Conservation (phyloP, 192 early-diverging fungal genomes). For the Funneliformis mosseae region DNA sequence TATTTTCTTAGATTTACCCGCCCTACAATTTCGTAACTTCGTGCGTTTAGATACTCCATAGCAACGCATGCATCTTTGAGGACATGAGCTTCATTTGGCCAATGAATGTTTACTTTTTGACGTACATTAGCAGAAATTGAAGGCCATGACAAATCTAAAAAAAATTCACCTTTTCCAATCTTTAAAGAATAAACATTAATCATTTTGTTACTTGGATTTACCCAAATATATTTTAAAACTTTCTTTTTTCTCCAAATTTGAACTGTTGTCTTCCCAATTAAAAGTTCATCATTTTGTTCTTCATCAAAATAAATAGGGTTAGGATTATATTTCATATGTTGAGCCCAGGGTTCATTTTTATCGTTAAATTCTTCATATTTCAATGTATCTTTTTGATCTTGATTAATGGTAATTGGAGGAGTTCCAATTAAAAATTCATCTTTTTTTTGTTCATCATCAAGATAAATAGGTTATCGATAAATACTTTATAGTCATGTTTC, state of each 20-base stretch:
- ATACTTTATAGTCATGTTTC: too few species aligned
- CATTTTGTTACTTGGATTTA: neutral
- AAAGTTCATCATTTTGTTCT: neutral
- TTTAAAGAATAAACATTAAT: neutral
- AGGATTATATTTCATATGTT: neutral
- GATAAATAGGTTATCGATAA: too few species aligned
- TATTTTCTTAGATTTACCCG: neutral
- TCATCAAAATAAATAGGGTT: neutral
- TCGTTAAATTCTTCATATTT: neutral
- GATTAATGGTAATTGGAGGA: neutral
- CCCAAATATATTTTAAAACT: neutral
- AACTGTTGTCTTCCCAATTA: neutral
- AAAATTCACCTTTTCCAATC: neutral
- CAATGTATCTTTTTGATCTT: neutral
- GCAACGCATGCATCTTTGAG: neutral
- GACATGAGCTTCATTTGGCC: neutral
- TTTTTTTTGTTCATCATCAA: too few species aligned
- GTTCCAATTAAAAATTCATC: too few species aligned
- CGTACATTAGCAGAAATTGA: neutral
- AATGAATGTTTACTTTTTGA: neutral
- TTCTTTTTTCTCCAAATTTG: neutral
- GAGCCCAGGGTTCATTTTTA: neutral
- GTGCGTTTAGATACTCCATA: neutral
- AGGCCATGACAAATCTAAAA: neutral
- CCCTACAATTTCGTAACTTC: neutral